Conservation (phyloP, 129 eudicot species). For the Flaveria bidentis region DNA sequence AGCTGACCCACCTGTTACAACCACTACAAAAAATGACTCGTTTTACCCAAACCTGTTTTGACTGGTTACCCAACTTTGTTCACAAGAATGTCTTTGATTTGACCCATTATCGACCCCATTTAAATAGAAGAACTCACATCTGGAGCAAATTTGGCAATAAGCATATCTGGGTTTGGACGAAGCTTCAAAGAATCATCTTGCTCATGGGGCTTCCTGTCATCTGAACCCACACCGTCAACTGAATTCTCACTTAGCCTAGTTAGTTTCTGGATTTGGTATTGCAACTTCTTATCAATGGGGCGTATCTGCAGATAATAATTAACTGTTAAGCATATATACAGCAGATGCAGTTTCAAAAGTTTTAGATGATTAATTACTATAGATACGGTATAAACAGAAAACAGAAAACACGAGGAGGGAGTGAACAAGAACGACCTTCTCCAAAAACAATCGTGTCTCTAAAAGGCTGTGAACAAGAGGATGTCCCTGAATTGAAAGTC, state of each 20-base stretch:
- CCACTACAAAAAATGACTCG: neutral
- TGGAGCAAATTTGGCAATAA: conserved; percentile 43
- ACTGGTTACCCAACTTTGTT: conserved; percentile 2
- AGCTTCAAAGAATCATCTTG: conserved; percentile 68
- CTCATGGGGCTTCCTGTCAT: conserved; percentile 48
- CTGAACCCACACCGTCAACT: conserved; percentile 33
- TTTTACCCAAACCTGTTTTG: neutral
- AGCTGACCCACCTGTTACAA: neutral
- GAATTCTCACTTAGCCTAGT: conserved; percentile 42
- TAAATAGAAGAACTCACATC: conserved; percentile 44
- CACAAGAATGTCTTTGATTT: neutral
- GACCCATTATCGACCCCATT: neutral
- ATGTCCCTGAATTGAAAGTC: conserved; percentile 81
- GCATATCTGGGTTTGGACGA: conserved; percentile 82
- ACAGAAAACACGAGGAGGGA: neutral
- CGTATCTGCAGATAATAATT: conserved; percentile 55
- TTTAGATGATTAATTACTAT: neutral
- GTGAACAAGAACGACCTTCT: conserved; percentile 51
- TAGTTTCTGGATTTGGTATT: conserved; percentile 85
- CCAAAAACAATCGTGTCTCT: conserved; percentile 82
- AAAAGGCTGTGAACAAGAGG: conserved; percentile 85
- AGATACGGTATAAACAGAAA: neutral
- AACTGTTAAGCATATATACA: conserved; percentile 12
- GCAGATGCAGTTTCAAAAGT: neutral
- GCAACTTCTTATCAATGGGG: conserved; percentile 76